These are phyloP conservation scores for Henckelia pumila DNA, from an alignment of 257 asterid species.

Conservation along the genomic window DNA sequence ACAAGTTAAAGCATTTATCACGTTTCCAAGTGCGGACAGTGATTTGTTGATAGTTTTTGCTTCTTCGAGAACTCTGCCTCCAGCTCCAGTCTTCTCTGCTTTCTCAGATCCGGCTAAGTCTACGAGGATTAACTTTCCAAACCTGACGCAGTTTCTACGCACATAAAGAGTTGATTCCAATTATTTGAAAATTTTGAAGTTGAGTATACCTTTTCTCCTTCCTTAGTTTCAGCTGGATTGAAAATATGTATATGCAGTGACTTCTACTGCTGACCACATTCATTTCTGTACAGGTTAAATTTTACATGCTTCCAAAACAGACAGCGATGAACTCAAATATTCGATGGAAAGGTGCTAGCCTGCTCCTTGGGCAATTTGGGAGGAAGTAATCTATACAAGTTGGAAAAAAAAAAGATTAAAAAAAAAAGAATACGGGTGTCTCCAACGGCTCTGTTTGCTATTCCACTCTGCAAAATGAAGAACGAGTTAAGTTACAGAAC, in stretches of 20 bases:
- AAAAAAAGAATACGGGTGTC: constrained; percentile 71
- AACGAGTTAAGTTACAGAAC: constrained; percentile 22
- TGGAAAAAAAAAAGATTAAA: constrained; percentile 12
- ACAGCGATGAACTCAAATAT: constrained; percentile 9
- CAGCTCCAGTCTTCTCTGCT: constrained; percentile 89
- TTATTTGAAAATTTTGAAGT: constrained; percentile 2
- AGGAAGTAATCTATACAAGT: constrained; percentile 4
- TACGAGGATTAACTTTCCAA: constrained; percentile 73
- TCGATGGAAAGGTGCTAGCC: constrained; percentile 3
- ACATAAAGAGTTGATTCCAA: constrained; percentile 16
- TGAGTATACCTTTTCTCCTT: constrained; percentile 52
- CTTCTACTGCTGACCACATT: constrained; percentile 86
- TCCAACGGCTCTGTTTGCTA: constrained; percentile 87
- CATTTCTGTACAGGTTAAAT: constrained; percentile 62
- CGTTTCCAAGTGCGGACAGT: constrained; percentile 83
- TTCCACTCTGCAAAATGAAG: constrained; percentile 54
- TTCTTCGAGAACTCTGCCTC: constrained; percentile 86
- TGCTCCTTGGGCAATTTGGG: not conserved
- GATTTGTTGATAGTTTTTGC: constrained; percentile 89
- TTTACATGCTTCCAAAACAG: constrained; percentile 9
- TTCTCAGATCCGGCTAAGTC: constrained; percentile 96
- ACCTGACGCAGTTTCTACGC: constrained; percentile 38
- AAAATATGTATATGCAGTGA: constrained; percentile 66
- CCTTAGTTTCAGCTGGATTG: constrained; percentile 50
- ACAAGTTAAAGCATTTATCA: constrained; percentile 72